Conservation (phyloP, 2,329 filamentous ascomycete genomes). For the Ascochyta fabae region DNA sequence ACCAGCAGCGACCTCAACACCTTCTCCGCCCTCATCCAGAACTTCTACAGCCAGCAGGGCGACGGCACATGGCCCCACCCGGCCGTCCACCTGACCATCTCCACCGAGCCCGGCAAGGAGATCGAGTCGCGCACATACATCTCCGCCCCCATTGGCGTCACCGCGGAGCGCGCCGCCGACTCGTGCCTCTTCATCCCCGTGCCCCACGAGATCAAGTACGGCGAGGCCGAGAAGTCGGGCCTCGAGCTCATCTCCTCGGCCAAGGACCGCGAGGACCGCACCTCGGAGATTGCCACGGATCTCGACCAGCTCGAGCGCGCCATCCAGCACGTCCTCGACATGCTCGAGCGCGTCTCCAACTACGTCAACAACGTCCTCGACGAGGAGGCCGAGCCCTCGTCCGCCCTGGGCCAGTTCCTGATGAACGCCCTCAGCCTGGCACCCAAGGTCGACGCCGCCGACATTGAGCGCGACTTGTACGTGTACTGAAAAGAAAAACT, state of each 20-base stretch:
- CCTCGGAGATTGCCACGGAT: constrained; percentile 78
- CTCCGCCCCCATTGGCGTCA: constrained; percentile 91
- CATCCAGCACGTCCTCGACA: constrained; percentile 83
- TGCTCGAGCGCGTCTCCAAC: constrained; percentile 88
- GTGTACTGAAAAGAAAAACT: constrained; percentile 34
- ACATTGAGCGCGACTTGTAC: constrained; percentile 94
- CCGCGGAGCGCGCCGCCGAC: constrained; percentile 91
- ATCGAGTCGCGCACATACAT: constrained; percentile 95
- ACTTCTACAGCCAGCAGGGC: constrained; percentile 97
- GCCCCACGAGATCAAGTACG: constrained; percentile 90
- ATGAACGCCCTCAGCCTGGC: constrained; percentile 92
- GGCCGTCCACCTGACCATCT: constrained; percentile 95
- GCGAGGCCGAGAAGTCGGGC: constrained; percentile 76
- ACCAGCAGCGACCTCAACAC: constrained; percentile 96
- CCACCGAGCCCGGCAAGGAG: constrained; percentile 84
- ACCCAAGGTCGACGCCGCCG: constrained; percentile 88
- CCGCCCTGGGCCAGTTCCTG: constrained; percentile 90
- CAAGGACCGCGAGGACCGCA: constrained; percentile 77
- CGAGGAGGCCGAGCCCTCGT: constrained; percentile 88
- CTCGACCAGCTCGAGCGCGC: constrained; percentile 87
- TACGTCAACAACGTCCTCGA: constrained; percentile 95
- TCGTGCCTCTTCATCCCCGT: constrained; percentile 98
- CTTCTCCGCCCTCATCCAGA: constrained; percentile 98
- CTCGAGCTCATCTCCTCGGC: constrained; percentile 85
- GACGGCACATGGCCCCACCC: constrained; percentile 97